Evolutionary conservation across 1,284 basidiomycete species (phyloP).

Genomic region (Ustilago lituana): DNA sequence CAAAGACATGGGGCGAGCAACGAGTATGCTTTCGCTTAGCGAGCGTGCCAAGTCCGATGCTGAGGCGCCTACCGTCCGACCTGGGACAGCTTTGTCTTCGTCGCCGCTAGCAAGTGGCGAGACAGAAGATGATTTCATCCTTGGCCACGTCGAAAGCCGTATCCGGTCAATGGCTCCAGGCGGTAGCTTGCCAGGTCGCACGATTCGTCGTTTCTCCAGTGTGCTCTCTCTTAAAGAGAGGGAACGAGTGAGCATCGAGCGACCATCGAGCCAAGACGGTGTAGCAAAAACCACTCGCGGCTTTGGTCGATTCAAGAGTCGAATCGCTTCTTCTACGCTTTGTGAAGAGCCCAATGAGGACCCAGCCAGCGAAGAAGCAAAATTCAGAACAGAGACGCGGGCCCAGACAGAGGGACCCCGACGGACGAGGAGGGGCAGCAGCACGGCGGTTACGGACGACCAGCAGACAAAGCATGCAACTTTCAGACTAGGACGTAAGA

Average conservation of each 20-base stretch:
- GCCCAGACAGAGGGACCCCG: neutral
- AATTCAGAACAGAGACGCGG: neutral
- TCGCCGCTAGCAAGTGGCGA: constrained; percentile 8
- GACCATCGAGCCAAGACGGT: constrained; percentile 28
- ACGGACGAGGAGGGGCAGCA: neutral
- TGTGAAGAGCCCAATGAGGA: constrained; percentile 28
- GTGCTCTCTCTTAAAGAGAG: constrained; percentile 31
- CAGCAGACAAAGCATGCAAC: constrained; percentile 1
- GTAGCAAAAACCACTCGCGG: constrained; percentile 16
- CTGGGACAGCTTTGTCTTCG: constrained; percentile 11
- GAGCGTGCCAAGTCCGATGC: constrained; percentile 39
- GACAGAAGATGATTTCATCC: constrained; percentile 32
- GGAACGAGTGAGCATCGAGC: constrained; percentile 20
- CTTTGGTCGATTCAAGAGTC: constrained; percentile 34
- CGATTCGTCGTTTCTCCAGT: constrained; percentile 42
- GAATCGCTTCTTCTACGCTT: constrained; percentile 26
- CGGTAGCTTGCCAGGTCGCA: constrained; percentile 19
- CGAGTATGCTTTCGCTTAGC: constrained; percentile 46
- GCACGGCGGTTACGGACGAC: constrained; percentile 1
- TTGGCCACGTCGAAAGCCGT: constrained; percentile 36
- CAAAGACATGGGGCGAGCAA: constrained; percentile 44
- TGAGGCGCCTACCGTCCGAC: constrained; percentile 6
- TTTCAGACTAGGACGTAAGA: constrained; percentile 12
- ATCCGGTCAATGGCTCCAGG: constrained; percentile 18
- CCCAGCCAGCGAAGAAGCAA: neutral